Conservation (phyloP, 2,329 filamentous ascomycete genomes). For the Fusarium sp. region DNA sequence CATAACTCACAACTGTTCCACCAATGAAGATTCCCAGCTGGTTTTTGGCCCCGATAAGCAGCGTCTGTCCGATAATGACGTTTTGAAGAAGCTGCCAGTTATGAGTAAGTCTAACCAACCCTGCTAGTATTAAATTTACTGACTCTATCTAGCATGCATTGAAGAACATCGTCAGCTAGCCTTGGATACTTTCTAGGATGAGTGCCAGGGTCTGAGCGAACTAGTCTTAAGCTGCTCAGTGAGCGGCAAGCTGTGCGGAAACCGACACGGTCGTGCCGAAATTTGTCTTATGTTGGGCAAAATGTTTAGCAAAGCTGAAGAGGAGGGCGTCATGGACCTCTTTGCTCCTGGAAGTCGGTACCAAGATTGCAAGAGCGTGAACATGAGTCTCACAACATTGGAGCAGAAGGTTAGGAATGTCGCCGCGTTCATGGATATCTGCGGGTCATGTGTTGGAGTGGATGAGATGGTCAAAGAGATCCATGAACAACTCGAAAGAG, state of each 20-base stretch:
- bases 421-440: constrained; percentile 13
- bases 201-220: constrained; percentile 19
- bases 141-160: constrained; percentile 16
- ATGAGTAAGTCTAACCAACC: constrained; percentile 4
- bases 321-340: constrained; percentile 17
- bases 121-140: not conserved
- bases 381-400: not conserved
- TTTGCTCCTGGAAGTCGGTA: not conserved
- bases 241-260: not conserved
- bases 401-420: constrained; percentile 14
- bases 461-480: constrained; percentile 2
- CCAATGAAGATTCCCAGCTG: constrained; percentile 5
- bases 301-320: constrained; percentile 21
- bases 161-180: constrained; percentile 14
- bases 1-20: constrained; percentile 1
- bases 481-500: not conserved
- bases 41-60: not conserved
- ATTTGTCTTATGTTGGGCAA: constrained; percentile 21
- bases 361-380: not conserved
- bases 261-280: not conserved
- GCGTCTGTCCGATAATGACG: not conserved
- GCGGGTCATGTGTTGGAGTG: constrained; percentile 5
- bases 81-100: constrained; percentile 11
- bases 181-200: constrained; percentile 10
- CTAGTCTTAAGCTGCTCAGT: constrained; percentile 5